Conservation (phyloP, 2,329 filamentous ascomycete genomes). For the Fusarium cicatricum region DNA sequence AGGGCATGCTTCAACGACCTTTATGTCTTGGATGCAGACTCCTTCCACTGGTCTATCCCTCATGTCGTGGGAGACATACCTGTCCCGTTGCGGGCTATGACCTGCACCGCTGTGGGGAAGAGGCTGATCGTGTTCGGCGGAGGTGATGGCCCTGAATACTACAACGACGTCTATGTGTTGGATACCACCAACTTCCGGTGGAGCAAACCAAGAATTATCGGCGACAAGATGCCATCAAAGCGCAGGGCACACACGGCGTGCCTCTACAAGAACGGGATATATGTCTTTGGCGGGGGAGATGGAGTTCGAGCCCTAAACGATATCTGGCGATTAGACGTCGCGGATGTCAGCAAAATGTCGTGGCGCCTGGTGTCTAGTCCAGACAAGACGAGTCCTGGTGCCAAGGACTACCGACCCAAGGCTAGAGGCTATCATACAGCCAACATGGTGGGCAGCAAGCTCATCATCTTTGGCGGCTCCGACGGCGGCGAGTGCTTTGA, state of each 20-base stretch:
- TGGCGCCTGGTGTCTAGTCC: slow-evolving; percentile 70
- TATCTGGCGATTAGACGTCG: slow-evolving; percentile 76
- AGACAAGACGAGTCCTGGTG: slow-evolving; percentile 45
- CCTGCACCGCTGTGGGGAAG: slow-evolving; percentile 74
- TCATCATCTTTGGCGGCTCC: slow-evolving; percentile 75
- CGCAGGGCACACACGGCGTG: slow-evolving; percentile 75
- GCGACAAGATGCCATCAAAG: slow-evolving; percentile 66
- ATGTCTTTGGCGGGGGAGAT: slow-evolving; percentile 76
- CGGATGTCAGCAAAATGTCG: slow-evolving; percentile 71
- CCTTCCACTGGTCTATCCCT: slow-evolving; percentile 74
- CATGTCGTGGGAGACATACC: slow-evolving; percentile 71
- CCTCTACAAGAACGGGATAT: slow-evolving; percentile 74
- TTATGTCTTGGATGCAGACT: slow-evolving; percentile 74
- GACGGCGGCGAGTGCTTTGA: slow-evolving; percentile 77
- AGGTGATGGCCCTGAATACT: slow-evolving; percentile 74
- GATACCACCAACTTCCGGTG: slow-evolving; percentile 75
- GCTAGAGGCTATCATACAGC: slow-evolving; percentile 76
- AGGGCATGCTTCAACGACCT: slow-evolving; percentile 74
- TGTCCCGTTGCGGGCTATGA: slow-evolving; percentile 73
- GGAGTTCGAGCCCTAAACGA: slow-evolving; percentile 75
- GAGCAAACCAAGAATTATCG: slow-evolving; percentile 67
- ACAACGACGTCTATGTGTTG: slow-evolving; percentile 77
- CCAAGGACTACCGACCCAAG: slow-evolving; percentile 60
- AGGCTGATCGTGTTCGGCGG: slow-evolving; percentile 75
- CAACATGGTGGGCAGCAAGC: slow-evolving; percentile 76